Evolutionary conservation across 805 yeast species (phyloP).

Genomic region (Cyberlindnera nakhonratchasimensis): DNA sequence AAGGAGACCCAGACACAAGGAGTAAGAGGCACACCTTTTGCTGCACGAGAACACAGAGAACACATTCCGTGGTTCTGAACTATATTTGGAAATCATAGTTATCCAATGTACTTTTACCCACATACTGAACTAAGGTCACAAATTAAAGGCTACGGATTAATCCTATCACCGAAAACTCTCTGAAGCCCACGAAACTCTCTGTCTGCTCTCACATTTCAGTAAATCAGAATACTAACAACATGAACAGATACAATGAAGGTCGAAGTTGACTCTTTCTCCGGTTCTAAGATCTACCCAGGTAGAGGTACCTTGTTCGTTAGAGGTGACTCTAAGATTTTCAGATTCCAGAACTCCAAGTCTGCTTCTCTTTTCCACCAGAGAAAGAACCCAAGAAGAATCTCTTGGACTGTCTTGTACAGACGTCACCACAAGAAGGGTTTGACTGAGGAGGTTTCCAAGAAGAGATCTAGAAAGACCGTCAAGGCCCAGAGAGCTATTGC

Average conservation of each 20-base stretch:
- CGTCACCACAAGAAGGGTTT: conserved; percentile 99
- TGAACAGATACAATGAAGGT: conserved; percentile 74
- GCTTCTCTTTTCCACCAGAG: conserved; percentile 98
- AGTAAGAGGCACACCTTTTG: too few species aligned
- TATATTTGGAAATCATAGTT: too few species aligned
- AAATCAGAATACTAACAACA: conserved; percentile 20
- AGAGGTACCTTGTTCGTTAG: conserved; percentile 99
- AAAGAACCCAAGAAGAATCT: conserved; percentile 99
- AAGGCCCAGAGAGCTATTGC: conserved; percentile 99
- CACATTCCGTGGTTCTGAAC: too few species aligned
- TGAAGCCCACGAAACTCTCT: not conserved
- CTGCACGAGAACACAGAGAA: not conserved
- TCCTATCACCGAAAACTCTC: not conserved
- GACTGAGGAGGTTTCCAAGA: conserved; percentile 96
- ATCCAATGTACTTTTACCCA: too few species aligned
- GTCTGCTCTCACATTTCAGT: not conserved
- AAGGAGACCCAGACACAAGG: too few species aligned
- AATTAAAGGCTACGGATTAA: too few species aligned
- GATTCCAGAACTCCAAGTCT: conserved; percentile 97
- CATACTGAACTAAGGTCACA: too few species aligned
- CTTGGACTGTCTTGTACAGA: conserved; percentile 99
- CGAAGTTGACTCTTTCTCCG: conserved; percentile 99
- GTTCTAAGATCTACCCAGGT: conserved; percentile 99
- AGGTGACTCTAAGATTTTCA: conserved; percentile 99
- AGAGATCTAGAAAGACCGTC: conserved; percentile 95